Base-by-base conservation (phyloP, 1,139 yeast species). In the Chernovozyma sophiae-reginae region DNA sequence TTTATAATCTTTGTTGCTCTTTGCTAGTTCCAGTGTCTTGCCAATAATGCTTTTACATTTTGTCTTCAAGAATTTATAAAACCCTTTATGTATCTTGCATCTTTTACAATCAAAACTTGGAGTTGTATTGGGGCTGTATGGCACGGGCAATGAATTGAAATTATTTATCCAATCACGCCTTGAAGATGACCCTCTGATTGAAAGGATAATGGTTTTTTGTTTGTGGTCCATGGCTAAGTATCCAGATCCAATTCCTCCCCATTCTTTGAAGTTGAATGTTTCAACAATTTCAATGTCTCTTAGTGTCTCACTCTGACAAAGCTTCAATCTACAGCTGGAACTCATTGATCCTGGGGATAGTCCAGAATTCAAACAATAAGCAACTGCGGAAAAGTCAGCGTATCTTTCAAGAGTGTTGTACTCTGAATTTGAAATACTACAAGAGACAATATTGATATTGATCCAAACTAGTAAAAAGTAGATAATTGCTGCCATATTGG, bases 31-130 rank as follows among this genome's bases (percentile, higher is more conserved):
- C 32, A 60, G 57, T 12, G 68, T 60, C 14, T 62, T 60, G 14
- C 52, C 51, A 18, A 65, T 50, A 37, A 69, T 62, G 13, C 54
- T 56, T 10, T 53, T 58, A 30, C 72, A 61, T 41, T 72, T 62
- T 30, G 70, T 67, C 37, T 55, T 55, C 15, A 68, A 43, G 39
- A 74, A 70, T 3, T 68, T 61, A 36, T 59, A 59, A 47, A 81
- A 79, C 0, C 92, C 90, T 36, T 65, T 58, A 52, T 82, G 90
- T 13, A 79, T 77, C 31, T 54, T 55, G 52, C 90, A 81, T 6
- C 60, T 65, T 10, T 53, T 48, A 52, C 86, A 79, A 7, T 26
- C 18, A 6, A 14, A 26, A 18, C 43, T 44, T 32, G 39, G 56
- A 16, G 44, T 43, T 14, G 49, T 47, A 25, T 62, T 53, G 8